phyloP scores from a whole-genome alignment of 176 grass and related monocot species.

The Zea mays region DNA sequence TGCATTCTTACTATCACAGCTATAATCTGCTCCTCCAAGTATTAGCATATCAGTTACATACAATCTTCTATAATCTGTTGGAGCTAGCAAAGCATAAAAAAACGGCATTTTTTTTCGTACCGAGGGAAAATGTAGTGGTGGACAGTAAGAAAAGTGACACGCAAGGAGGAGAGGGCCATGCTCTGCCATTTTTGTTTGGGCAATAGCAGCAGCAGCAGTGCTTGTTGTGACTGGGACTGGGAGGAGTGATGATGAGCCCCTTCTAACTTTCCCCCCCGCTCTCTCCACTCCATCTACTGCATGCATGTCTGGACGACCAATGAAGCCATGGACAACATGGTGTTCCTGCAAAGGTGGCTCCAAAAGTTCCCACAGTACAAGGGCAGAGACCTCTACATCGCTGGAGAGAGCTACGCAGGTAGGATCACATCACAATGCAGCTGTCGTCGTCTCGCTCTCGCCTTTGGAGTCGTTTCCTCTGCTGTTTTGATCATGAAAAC shows the following conservation, averaged over 20 bases:
- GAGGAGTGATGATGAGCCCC: conserved; percentile 21
- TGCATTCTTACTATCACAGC: too few relatives aligned
- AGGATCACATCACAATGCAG: not conserved
- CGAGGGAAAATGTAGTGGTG: not conserved
- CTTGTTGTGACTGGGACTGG: not conserved
- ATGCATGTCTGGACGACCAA: conserved; percentile 24
- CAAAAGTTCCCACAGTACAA: conserved; percentile 87
- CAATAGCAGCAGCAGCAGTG: not conserved
- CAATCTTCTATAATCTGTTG: too few relatives aligned
- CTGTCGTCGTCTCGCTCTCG: too few relatives aligned
- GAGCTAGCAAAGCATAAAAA: not conserved
- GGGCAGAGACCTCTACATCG: conserved; percentile 80
- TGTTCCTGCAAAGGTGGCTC: conserved; percentile 92
- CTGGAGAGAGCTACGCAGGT: conserved; percentile 97
- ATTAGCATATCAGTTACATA: too few relatives aligned
- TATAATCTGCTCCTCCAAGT: not conserved
- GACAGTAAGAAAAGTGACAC: not conserved
- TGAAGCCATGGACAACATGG: conserved; percentile 84
- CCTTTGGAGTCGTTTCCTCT: not conserved
- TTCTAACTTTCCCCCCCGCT: conserved; percentile 35
- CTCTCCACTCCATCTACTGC: conserved; percentile 5
- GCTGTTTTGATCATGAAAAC: not conserved
- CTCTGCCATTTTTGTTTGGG: conserved; percentile 5
- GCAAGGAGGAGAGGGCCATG: not conserved
- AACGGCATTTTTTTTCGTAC: not conserved